Evolutionary conservation across 202 grass and related monocot species (phyloP).

Genomic region (Setaria viridis): DNA sequence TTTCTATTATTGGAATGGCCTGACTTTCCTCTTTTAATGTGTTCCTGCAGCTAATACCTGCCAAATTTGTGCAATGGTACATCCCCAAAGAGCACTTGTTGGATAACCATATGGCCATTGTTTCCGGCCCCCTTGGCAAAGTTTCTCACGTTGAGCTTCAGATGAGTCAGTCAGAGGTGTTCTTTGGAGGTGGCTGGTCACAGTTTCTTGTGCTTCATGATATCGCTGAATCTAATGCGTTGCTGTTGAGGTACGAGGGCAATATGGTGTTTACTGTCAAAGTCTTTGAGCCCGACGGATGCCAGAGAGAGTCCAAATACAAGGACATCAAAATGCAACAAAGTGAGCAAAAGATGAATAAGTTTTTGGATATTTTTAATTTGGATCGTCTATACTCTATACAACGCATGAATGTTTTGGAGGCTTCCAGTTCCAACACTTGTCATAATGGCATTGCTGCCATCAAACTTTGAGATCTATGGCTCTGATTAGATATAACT

Average conservation of each 20-base stretch:
- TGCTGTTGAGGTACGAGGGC: conserved; percentile 34
- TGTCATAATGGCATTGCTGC: no score
- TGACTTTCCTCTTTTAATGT: background rate
- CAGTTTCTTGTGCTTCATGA: conserved; percentile 8
- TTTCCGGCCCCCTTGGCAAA: conserved; percentile 14
- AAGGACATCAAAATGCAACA: background rate
- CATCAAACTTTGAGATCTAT: no score
- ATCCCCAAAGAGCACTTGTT: background rate
- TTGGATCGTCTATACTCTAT: no score
- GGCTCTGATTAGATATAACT: no score
- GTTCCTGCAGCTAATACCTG: conserved; percentile 27
- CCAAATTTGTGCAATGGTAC: background rate
- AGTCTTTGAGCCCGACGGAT: background rate
- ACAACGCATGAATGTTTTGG: no score
- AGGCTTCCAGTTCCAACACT: no score
- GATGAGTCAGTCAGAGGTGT: background rate
- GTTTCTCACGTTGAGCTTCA: conserved; percentile 7
- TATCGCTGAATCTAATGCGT: background rate
- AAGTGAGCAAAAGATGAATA: background rate
- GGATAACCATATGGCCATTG: background rate
- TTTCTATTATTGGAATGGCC: background rate
- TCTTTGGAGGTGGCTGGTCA: conserved; percentile 4
- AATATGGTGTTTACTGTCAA: conserved; percentile 38
- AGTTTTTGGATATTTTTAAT: background rate
- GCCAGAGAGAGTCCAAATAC: background rate